Conservation (phyloP, 2,329 filamentous ascomycete genomes). For the Colletotrichum endophyticum region DNA sequence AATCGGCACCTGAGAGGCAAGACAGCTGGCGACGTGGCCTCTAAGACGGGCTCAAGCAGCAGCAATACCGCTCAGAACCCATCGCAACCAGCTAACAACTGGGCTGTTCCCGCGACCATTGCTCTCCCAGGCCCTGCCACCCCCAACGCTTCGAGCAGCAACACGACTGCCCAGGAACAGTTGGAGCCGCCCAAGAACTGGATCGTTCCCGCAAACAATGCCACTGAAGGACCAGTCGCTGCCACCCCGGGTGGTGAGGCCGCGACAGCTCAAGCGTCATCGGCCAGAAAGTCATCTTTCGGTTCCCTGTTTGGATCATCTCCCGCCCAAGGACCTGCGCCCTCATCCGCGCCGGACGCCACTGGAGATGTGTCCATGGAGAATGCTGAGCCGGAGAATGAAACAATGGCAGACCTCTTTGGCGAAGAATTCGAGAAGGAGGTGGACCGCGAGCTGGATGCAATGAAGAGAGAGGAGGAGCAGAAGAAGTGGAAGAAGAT, state of each 20-base stretch:
- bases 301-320: neutral
- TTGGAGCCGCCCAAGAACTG: neutral
- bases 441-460: neutral
- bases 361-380: neutral
- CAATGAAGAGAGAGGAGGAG: neutral
- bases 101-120: neutral
- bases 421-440: neutral
- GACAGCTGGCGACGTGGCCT: neutral
- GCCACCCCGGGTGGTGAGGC: neutral
- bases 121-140: neutral
- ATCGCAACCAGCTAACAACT: neutral
- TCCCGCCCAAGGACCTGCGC: neutral
- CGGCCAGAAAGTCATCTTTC: neutral
- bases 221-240: accelerated
- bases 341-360: neutral
- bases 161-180: neutral
- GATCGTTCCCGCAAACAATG: neutral
- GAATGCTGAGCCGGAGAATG: neutral
- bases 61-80: neutral
- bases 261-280: neutral
- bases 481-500: neutral
- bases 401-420: neutral
- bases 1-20: neutral
- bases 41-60: neutral
- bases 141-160: neutral